These are phyloP conservation scores for Mortierella antarctica DNA, from an alignment of 192 early-diverging fungal genomes.

Conservation along the genomic window DNA sequence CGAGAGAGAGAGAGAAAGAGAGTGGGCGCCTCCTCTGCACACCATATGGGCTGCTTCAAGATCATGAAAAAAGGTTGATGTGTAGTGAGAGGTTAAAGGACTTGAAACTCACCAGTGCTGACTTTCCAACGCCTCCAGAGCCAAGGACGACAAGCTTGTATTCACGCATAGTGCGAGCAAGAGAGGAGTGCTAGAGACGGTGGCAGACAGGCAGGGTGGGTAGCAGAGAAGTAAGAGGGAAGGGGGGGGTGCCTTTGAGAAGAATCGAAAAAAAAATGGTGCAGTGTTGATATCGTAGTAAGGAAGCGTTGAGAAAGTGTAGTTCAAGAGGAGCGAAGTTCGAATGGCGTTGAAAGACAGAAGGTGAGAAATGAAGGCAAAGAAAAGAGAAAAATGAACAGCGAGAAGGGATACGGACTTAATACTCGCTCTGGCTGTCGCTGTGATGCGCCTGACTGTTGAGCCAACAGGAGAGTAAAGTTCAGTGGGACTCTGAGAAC, in stretches of 20 bases:
- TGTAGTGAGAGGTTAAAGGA: not conserved
- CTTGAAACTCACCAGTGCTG: constrained; percentile 71
- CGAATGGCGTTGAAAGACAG: not conserved
- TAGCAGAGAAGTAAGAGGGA: constrained; percentile 1
- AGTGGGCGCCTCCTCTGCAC: no score
- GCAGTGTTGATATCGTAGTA: no score
- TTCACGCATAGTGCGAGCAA: constrained; percentile 75
- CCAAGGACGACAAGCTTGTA: constrained; percentile 97
- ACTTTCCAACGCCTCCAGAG: constrained; percentile 90
- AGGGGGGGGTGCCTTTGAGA: not conserved
- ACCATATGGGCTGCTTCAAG: no score
- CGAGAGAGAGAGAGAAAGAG: no score
- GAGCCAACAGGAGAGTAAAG: no score
- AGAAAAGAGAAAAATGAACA: not conserved
- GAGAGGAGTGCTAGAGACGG: not conserved
- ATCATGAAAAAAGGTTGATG: not conserved
- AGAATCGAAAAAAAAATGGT: not conserved
- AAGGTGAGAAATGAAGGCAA: not conserved
- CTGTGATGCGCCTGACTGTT: no score
- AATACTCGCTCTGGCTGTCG: no score
- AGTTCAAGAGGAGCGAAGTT: constrained; percentile 3
- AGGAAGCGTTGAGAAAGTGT: not conserved
- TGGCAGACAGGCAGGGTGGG: not conserved
- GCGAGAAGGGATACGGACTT: not conserved
- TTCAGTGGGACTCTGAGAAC: no score